Evolutionary conservation across 352 stramenopile genomes (phyloP).

Genomic region (Phytophthora melonis): DNA sequence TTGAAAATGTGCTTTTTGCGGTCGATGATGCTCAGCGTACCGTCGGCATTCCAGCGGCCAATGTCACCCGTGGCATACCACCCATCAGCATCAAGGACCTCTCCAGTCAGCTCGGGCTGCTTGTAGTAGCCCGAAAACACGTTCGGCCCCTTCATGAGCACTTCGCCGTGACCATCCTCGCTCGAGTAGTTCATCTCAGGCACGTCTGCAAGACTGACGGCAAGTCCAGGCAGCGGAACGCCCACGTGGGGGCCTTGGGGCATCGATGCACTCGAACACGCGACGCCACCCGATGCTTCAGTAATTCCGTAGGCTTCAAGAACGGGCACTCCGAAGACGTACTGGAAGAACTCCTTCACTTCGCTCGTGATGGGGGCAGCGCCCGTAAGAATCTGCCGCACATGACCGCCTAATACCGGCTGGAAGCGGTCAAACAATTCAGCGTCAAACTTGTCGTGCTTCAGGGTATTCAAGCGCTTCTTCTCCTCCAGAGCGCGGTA

Average conservation of each 20-base stretch:
- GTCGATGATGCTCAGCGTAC: constrained; percentile 89
- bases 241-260: constrained; percentile 89
- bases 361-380: constrained; percentile 92
- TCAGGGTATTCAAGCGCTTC: constrained; percentile 40
- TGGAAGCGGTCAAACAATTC: constrained; percentile 96
- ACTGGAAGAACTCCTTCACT: constrained; percentile 96
- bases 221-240: constrained; percentile 72
- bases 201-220: constrained; percentile 94
- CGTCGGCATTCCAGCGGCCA: constrained; percentile 92
- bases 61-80: constrained; percentile 98
- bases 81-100: constrained; percentile 90
- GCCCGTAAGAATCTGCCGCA: constrained; percentile 94
- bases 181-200: constrained; percentile 95
- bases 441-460: constrained; percentile 89
- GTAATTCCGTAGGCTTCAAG: constrained; percentile 96
- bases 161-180: constrained; percentile 61
- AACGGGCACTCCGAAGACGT: constrained; percentile 92
- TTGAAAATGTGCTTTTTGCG: constrained; percentile 95
- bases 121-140: constrained; percentile 95
- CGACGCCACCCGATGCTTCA: constrained; percentile 63
- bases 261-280: constrained; percentile 38
- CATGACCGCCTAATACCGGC: constrained; percentile 82
- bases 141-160: constrained; percentile 83
- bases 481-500: constrained; percentile 58
- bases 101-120: constrained; percentile 87